These are phyloP conservation scores for Coleophoma cylindrospora DNA, from an alignment of 2,329 filamentous ascomycete species.

Conservation along the genomic window DNA sequence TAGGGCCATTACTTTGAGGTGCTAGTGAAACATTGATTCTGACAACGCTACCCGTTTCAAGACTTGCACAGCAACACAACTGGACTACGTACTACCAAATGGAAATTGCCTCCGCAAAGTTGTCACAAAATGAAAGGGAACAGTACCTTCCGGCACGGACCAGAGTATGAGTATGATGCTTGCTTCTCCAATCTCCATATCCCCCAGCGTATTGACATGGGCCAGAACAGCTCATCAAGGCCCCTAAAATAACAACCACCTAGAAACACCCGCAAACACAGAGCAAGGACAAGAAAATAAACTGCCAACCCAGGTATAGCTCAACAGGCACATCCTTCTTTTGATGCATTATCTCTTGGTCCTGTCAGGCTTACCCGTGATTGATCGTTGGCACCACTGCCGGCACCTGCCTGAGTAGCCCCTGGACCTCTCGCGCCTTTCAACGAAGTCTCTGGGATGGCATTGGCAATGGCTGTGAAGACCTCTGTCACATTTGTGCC, in stretches of 20 bases:
- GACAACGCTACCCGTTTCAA: not conserved
- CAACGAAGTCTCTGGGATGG: constrained; percentile 92
- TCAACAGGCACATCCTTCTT: constrained; percentile 88
- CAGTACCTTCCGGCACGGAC: not conserved
- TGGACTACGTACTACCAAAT: too few relatives aligned
- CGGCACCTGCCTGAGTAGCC: constrained; percentile 46
- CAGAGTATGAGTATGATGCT: not conserved
- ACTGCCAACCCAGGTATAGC: constrained; percentile 8
- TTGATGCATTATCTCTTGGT: constrained; percentile 67
- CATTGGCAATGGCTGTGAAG: constrained; percentile 96
- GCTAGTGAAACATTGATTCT: not conserved
- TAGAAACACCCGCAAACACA: constrained; percentile 12
- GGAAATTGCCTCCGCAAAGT: not conserved
- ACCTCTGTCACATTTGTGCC: constrained; percentile 92
- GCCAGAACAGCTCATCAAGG: not conserved
- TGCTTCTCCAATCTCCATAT: constrained; percentile 2
- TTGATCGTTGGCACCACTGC: constrained; percentile 60
- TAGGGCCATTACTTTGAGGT: not conserved
- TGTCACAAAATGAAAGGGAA: not conserved
- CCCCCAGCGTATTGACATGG: constrained; percentile 10
- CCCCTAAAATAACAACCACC: constrained; percentile 11
- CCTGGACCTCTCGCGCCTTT: constrained; percentile 79
- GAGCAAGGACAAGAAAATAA: constrained; percentile 11
- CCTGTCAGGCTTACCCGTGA: constrained; percentile 77
- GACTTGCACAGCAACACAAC: too few relatives aligned